These are phyloP conservation scores for Cryomyces antarcticus DNA, from an alignment of 495 filamentous ascomycete genomes.

Conservation along the genomic window DNA sequence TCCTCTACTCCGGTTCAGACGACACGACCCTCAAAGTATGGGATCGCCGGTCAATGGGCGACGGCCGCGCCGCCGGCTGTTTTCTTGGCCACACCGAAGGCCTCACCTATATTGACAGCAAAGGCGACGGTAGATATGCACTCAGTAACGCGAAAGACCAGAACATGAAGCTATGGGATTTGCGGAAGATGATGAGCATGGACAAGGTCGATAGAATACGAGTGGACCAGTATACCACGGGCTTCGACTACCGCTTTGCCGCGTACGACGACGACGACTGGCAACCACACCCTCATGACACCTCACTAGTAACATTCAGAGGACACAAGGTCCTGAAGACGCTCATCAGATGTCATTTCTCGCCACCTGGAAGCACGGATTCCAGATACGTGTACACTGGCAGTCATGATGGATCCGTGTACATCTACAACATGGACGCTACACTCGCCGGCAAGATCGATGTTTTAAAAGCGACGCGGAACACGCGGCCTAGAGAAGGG, in stretches of 20 bases:
- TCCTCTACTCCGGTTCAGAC: slow-evolving; percentile 91
- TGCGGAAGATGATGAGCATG: slow-evolving; percentile 62
- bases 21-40: slow-evolving; percentile 89
- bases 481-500: slow-evolving; percentile 33
- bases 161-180: slow-evolving; percentile 93
- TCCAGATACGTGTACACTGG: slow-evolving; percentile 87
- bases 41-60: slow-evolving; percentile 81
- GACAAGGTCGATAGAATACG: slow-evolving; percentile 36
- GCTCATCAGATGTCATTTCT: slow-evolving; percentile 89
- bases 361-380: slow-evolving; percentile 69
- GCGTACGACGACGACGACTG: slow-evolving; percentile 48
- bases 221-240: slow-evolving; percentile 33
- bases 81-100: slow-evolving; percentile 92
- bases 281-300: slow-evolving; percentile 64
- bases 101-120: slow-evolving; percentile 87
- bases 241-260: slow-evolving; percentile 74
- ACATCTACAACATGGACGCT: slow-evolving; percentile 85
- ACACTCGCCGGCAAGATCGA: slow-evolving; percentile 68
- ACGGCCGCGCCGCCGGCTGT: slow-evolving; percentile 69
- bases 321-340: slow-evolving; percentile 79
- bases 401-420: slow-evolving; percentile 69
- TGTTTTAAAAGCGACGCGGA: slow-evolving; percentile 43
- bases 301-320: slow-evolving; percentile 79
- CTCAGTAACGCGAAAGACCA: slow-evolving; percentile 92
- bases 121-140: slow-evolving; percentile 87